phyloP scores from a whole-genome alignment of 2,329 filamentous ascomycete species.

The Boeremia lycopersici region DNA sequence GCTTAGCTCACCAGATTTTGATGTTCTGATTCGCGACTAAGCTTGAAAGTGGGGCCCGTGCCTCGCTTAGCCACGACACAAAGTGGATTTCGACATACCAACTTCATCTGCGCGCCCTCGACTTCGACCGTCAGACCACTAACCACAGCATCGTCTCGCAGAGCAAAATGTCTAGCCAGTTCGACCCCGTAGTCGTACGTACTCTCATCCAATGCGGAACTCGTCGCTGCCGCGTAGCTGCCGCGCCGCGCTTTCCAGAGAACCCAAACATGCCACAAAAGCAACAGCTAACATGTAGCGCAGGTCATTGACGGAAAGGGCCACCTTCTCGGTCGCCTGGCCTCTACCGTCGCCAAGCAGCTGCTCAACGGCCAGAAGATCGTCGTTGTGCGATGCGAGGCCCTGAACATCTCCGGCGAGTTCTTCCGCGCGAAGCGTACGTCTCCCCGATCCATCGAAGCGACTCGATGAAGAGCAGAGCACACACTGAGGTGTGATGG shows the following conservation, averaged over 20 bases:
- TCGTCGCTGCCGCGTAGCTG: conserved; percentile 17
- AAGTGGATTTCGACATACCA: no score
- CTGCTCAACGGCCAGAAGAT: conserved; percentile 99
- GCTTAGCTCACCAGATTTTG: no score
- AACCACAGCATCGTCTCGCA: conserved; percentile 42
- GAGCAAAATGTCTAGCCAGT: conserved; percentile 66
- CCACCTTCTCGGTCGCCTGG: conserved; percentile 98
- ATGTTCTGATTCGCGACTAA: no score
- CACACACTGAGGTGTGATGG: conserved; percentile 21
- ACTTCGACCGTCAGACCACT: no score
- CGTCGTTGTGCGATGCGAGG: conserved; percentile 97
- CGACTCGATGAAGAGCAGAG: conserved; percentile 19
- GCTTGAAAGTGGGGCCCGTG: no score
- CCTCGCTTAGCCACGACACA: no score
- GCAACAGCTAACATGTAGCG: conserved; percentile 37
- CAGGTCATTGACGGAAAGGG: conserved; percentile 99
- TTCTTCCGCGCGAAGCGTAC: conserved; percentile 99
- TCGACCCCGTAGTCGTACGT: conserved; percentile 70
- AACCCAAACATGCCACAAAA: conserved; percentile 9
- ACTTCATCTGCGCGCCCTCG: no score
- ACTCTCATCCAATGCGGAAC: conserved; percentile 27
- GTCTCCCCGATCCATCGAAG: conserved; percentile 55
- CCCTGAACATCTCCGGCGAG: conserved; percentile 99
- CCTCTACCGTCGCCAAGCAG: conserved; percentile 98
- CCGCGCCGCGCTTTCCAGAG: conserved; percentile 10